A percentile compares a stretch with the other conserved stretches of the same genome.
Evolutionary conservation across 2,329 filamentous ascomycete genomes (phyloP).

Genomic region (Hypoxylon sp.): DNA sequence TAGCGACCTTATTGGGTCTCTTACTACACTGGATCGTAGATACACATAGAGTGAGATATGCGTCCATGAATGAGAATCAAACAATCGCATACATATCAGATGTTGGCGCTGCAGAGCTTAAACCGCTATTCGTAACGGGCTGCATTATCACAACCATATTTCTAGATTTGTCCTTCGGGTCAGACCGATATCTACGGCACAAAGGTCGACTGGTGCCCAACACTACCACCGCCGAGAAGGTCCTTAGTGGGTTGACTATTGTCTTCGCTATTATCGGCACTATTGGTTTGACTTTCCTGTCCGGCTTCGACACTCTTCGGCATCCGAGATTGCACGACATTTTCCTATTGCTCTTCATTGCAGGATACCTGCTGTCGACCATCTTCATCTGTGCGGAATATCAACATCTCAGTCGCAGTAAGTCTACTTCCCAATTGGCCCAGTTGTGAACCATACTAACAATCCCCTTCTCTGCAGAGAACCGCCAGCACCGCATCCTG

Average conservation of each 20-base stretch:
- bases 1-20: conserved; percentile 77
- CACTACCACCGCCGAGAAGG: conserved; percentile 72
- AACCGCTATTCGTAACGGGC: conserved; percentile 84
- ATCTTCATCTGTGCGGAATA: conserved; percentile 94
- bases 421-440: conserved; percentile 48
- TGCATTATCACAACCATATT: conserved; percentile 80
- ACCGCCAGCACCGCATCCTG: conserved; percentile 81
- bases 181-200: conserved; percentile 90
- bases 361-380: conserved; percentile 86
- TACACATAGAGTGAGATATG: conserved; percentile 68
- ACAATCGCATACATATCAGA: conserved; percentile 81
- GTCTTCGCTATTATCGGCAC: conserved; percentile 81
- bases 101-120: conserved; percentile 72
- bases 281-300: conserved; percentile 83
- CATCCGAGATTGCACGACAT: conserved; percentile 78
- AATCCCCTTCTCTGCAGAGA: conserved; percentile 62
- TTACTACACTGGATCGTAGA: conserved; percentile 78
- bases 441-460: background rate
- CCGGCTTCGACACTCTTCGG: conserved; percentile 85
- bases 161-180: conserved; percentile 83
- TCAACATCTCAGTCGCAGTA: conserved; percentile 83
- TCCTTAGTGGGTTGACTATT: conserved; percentile 74
- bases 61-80: conserved; percentile 72
- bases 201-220: conserved; percentile 84
- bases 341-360: conserved; percentile 88